Base-by-base conservation (phyloP, 2,329 filamentous ascomycete species). In the Ophiocordyceps camponoti-saundersi region DNA sequence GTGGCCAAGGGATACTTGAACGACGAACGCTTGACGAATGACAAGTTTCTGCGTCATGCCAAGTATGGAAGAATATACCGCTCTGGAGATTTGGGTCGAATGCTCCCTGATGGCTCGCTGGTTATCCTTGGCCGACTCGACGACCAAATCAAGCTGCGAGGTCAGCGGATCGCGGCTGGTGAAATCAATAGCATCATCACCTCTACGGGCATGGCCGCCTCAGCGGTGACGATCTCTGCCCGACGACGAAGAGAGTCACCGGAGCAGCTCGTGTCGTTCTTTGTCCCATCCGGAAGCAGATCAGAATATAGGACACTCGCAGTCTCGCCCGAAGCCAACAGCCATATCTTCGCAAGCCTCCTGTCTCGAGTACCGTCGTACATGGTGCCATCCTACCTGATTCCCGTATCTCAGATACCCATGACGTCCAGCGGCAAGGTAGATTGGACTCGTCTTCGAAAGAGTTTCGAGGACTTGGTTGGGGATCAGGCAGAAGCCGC, bases 91-190 rank as follows among this genome's bases (percentile, higher is more conserved):
- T 71, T 86, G 54, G 89, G 87, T 0, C 73, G 86, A 20, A 75
- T 95, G 65, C 73, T 95, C 10, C 69, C 79, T 0, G 83, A 93
- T 56, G 83, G 85, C 0, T 82, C 80, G 0, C 68, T 95, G 8
- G 62, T 85, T 3, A 85, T 92, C 40, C 63, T 77, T 11, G 85
- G 85, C 16, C 74, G 86, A 36, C 68, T 81, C 21, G 87, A 93
- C 53, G 82, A 83, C 50, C 85, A 93, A 60, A 70, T 92, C 47
- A 94, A 93, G 59, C 70, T 94, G 11, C 75, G 85, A 42, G 87
- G 88, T 0, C 83, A 90, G 53, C 70, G 84, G 42, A 79, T 94
- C 39, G 86, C 94, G 57, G 72, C 89, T 12, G 75, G 76, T 1
- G 87, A 93, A 57, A 82, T 94, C 47, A 82, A 79, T 48, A 73